phyloP scores from a whole-genome alignment of 2,329 filamentous ascomycete genomes.

The Penicillium olsonii region DNA sequence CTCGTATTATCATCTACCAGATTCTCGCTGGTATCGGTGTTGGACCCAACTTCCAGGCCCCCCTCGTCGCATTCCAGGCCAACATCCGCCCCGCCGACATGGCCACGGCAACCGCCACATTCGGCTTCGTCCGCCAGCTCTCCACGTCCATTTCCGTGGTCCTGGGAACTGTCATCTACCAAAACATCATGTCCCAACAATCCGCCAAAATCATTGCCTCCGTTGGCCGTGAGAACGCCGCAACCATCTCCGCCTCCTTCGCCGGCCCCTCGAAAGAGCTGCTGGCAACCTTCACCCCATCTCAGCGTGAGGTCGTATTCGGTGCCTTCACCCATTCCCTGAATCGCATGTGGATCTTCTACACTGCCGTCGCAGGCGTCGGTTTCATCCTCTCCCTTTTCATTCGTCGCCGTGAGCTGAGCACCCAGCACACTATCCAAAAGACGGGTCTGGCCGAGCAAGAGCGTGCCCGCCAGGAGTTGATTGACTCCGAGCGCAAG shows the following conservation, averaged over 20 bases:
- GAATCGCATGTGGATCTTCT: conserved; percentile 55
- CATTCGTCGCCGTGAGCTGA: conserved; percentile 41
- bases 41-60: conserved; percentile 64
- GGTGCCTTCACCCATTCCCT: conserved; percentile 46
- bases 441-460: conserved; percentile 50
- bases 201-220: conserved; percentile 27
- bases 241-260: conserved; percentile 31
- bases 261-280: conserved; percentile 38
- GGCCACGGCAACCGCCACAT: conserved; percentile 64
- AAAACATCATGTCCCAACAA: conserved; percentile 40
- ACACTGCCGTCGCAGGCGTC: conserved; percentile 39
- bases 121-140: conserved; percentile 61
- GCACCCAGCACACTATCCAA: conserved; percentile 43
- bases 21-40: conserved; percentile 62
- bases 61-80: conserved; percentile 65
- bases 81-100: conserved; percentile 62
- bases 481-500: conserved; percentile 51
- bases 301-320: conserved; percentile 42
- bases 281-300: conserved; percentile 33
- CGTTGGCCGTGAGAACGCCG: conserved; percentile 33
- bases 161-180: conserved; percentile 55
- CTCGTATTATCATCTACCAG: conserved; percentile 56
- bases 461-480: conserved; percentile 44
- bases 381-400: conserved; percentile 44
- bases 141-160: conserved; percentile 61